phyloP scores from a whole-genome alignment of 164 flowering plant species.

The Berberis vulgaris region DNA sequence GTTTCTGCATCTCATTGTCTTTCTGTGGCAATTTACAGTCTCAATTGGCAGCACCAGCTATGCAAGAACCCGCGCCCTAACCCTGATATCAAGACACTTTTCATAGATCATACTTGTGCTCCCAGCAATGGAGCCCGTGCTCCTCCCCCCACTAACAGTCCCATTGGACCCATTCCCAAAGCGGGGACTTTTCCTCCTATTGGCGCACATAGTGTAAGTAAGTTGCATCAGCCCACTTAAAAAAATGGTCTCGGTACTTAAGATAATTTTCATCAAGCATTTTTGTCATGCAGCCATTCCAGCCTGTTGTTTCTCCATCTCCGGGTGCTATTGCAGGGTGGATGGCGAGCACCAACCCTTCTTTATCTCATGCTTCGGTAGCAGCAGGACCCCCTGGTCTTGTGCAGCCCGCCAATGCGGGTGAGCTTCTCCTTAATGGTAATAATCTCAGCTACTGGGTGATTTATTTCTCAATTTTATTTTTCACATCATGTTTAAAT shows the following conservation, averaged over 20 bases:
- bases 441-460: background rate
- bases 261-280: background rate
- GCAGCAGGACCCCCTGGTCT: constrained; percentile 40
- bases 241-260: no score
- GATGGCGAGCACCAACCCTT: constrained; percentile 45
- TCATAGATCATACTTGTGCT: constrained; percentile 52
- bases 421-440: constrained; percentile 9
- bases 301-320: constrained; percentile 51
- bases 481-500: background rate
- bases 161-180: constrained; percentile 45
- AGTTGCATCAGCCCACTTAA: background rate
- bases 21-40: constrained; percentile 28
- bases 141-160: constrained; percentile 41
- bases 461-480: no score
- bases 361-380: constrained; percentile 49
- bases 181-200: constrained; percentile 54
- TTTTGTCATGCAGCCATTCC: constrained; percentile 46
- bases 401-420: constrained; percentile 46
- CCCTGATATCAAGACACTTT: constrained; percentile 67
- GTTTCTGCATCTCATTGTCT: background rate
- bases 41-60: constrained; percentile 80
- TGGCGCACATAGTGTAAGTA: constrained; percentile 55
- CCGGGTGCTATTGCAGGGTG: constrained; percentile 62
- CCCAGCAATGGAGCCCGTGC: constrained; percentile 46
- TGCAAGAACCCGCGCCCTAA: constrained; percentile 66